Percentiles rank a stretch among this genome's conserved stretches.
Evolutionary conservation across 306 rosid species (phyloP).

Genomic region (Boehmeria nivea): DNA sequence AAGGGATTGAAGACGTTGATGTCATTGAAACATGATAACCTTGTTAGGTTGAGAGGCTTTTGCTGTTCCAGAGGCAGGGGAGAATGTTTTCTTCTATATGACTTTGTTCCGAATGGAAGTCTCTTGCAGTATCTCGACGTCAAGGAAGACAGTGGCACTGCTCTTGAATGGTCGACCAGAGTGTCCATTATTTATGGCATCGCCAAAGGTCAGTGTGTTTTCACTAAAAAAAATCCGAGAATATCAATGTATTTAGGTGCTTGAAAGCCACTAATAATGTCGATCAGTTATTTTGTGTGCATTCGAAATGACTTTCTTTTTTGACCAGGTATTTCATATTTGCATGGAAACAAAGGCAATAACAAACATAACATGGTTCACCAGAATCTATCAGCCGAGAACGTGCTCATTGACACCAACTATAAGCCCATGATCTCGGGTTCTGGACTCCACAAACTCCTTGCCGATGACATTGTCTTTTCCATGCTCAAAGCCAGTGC

Average conservation of each 20-base stretch:
- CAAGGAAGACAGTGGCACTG: slow-evolving; percentile 27
- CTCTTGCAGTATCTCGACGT: slow-evolving; percentile 57
- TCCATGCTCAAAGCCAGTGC: slow-evolving; percentile 79
- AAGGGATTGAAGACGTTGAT: slow-evolving; percentile 71
- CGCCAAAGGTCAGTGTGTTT: slow-evolving; percentile 61
- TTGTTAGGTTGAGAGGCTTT: slow-evolving; percentile 79
- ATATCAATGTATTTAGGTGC: no score
- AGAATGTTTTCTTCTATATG: slow-evolving; percentile 72
- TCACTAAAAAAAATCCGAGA: neutral
- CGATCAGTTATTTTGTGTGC: neutral
- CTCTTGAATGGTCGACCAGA: slow-evolving; percentile 77
- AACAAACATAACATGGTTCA: slow-evolving; percentile 46
- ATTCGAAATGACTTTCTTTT: slow-evolving; percentile 9
- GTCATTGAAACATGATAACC: slow-evolving; percentile 65
- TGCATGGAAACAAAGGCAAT: slow-evolving; percentile 44
- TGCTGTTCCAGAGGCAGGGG: slow-evolving; percentile 81
- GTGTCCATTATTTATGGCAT: slow-evolving; percentile 67
- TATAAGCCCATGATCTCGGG: slow-evolving; percentile 55
- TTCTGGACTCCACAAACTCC: slow-evolving; percentile 82
- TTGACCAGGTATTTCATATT: slow-evolving; percentile 59
- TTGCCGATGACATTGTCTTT: slow-evolving; percentile 71
- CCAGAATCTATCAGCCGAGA: slow-evolving; percentile 73
- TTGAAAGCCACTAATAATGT: no score
- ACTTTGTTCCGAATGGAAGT: slow-evolving; percentile 56
- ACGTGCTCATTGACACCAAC: slow-evolving; percentile 53